These are phyloP conservation scores for Cantharellus cinnabarinus DNA, from an alignment of 768 basidiomycete genomes.

Conservation along the genomic window DNA sequence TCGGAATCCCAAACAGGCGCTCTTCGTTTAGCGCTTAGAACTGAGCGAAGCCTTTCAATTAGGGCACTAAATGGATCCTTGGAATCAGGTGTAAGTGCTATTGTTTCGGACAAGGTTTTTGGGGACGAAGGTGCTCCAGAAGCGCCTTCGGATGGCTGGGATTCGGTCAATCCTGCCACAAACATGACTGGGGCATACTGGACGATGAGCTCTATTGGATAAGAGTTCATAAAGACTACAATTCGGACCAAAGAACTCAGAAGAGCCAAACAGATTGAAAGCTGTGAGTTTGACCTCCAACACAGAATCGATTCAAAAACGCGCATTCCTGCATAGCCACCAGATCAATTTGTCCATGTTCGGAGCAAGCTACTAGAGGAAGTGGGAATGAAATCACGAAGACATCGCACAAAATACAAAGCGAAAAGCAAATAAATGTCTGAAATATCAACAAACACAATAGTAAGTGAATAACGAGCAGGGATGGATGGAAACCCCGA, in stretches of 20 bases:
- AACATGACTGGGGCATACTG: conserved; percentile 90
- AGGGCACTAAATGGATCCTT: conserved; percentile 45
- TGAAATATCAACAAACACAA: neutral
- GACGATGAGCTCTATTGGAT: conserved; percentile 73
- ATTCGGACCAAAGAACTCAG: neutral
- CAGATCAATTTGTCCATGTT: too few relatives aligned
- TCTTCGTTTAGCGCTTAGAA: conserved; percentile 23
- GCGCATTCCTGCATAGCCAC: too few relatives aligned
- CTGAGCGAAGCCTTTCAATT: conserved; percentile 40
- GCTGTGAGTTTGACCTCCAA: too few relatives aligned
- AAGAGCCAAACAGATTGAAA: neutral
- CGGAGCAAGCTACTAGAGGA: too few relatives aligned
- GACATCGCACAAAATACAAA: too few relatives aligned
- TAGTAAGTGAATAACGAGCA: neutral
- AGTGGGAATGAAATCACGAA: too few relatives aligned
- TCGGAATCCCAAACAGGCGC: conserved; percentile 16
- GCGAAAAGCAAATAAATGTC: neutral
- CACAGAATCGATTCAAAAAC: too few relatives aligned
- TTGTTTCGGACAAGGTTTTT: too few relatives aligned
- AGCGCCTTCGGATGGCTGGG: neutral
- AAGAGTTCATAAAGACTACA: conserved; percentile 54
- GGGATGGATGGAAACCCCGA: neutral
- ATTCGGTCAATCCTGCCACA: conserved; percentile 56
- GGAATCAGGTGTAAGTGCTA: too few relatives aligned
- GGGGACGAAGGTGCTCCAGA: too few relatives aligned